phyloP scores from a whole-genome alignment of 2,329 filamentous ascomycete species.

The Anisogramma anomala region DNA sequence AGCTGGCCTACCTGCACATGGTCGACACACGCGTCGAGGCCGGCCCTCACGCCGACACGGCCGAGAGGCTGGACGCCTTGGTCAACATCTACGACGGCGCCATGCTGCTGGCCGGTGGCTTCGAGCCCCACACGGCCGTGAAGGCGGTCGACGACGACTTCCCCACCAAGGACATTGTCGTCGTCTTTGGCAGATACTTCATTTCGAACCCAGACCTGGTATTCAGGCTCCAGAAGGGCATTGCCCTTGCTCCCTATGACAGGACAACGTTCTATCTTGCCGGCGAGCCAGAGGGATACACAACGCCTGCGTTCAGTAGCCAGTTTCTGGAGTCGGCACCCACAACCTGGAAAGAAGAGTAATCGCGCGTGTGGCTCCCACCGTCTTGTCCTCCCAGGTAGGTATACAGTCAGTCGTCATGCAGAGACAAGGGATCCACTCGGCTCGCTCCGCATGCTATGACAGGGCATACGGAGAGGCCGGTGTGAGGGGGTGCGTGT shows the following conservation, averaged over 20 bases:
- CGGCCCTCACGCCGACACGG: constrained; percentile 25
- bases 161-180: constrained; percentile 17
- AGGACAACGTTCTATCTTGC: constrained; percentile 27
- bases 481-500: no score
- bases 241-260: constrained; percentile 27
- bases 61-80: constrained; percentile 21
- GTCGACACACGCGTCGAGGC: constrained; percentile 39
- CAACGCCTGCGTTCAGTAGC: constrained; percentile 26
- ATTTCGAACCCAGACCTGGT: constrained; percentile 34
- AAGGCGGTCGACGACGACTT: constrained; percentile 20
- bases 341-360: no score
- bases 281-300: constrained; percentile 27
- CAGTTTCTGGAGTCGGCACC: constrained; percentile 14
- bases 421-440: no score
- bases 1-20: constrained; percentile 46
- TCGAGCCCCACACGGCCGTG: constrained; percentile 18
- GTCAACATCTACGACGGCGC: constrained; percentile 22
- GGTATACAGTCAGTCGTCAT: no score
- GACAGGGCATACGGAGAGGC: no score
- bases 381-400: no score
- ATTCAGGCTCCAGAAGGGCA: constrained; percentile 26
- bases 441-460: no score
- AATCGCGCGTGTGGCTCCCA: no score
- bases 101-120: constrained; percentile 22
- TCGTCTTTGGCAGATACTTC: constrained; percentile 31